Conservation (phyloP, 2,329 filamentous ascomycete genomes). For the Microthyrium microscopicum region DNA sequence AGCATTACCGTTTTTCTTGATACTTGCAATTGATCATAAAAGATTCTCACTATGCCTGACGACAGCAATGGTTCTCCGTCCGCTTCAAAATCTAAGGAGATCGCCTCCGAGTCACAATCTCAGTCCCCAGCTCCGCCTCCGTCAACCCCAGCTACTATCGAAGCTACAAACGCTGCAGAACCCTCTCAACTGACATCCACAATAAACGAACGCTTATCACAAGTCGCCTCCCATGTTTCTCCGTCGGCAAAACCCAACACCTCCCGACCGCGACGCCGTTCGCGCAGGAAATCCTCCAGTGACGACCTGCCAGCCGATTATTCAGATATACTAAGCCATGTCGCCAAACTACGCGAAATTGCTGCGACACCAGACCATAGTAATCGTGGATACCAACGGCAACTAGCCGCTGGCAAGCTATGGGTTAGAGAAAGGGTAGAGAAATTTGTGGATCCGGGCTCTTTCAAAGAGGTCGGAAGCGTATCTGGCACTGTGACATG, state of each 20-base stretch:
- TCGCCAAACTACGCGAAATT: slow-evolving; percentile 33
- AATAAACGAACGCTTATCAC: slow-evolving; percentile 28
- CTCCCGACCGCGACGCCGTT: slow-evolving; percentile 15
- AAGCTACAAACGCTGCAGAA: slow-evolving; percentile 1
- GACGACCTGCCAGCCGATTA: slow-evolving; percentile 40
- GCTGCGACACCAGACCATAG: slow-evolving; percentile 37
- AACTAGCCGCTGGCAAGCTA: slow-evolving; percentile 47
- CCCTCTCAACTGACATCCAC: too few species aligned
- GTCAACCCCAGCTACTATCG: too few species aligned
- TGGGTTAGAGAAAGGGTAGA: slow-evolving; percentile 47
- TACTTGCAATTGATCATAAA: too few species aligned
- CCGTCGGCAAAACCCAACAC: slow-evolving; percentile 13
- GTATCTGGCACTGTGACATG: slow-evolving; percentile 43
- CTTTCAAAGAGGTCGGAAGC: slow-evolving; percentile 43
- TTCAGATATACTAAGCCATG: slow-evolving; percentile 42
- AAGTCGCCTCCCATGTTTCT: slow-evolving; percentile 29
- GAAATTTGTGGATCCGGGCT: slow-evolving; percentile 37
- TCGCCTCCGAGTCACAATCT: too few species aligned
- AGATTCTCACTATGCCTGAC: too few species aligned
- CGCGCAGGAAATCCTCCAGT: slow-evolving; percentile 16
- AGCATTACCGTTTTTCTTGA: too few species aligned
- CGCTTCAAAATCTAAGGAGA: too few species aligned
- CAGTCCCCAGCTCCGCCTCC: too few species aligned
- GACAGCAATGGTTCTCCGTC: too few species aligned
- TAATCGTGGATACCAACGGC: slow-evolving; percentile 42